Evolutionary conservation across 495 filamentous ascomycete genomes (phyloP), one percentile per base, ranked within the genome.

Genomic region (Aspergillus asperescens): DNA sequence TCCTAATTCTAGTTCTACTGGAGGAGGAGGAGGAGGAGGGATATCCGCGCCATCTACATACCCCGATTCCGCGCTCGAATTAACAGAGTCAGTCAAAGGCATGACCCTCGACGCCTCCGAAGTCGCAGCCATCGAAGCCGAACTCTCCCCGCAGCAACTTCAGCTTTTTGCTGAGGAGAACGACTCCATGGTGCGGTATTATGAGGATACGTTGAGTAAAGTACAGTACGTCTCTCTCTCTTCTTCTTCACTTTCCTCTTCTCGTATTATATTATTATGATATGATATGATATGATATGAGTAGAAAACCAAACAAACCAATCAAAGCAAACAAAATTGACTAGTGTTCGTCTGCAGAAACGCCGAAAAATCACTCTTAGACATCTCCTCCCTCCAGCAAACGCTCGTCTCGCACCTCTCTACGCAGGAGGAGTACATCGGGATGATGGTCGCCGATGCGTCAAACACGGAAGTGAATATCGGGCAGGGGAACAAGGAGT

Each of bases 111-210:
- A 66, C 32, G 70, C 78, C 44, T 64, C 69, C 29, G 71, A 81
- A 45, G 63, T 75, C 53, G 67, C 70, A 29, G 69, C 68, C 13
- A 80, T 79, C 18, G 77, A 84, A 52, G 69, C 78, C 25, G 77
- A 86, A 52, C 70, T 97, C 54, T 86, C 81, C 16, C 78, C 81
- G 41, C 89, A 95, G 56, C 91, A 97, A 66, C 67, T 90, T 48
- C 92, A 96, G 67, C 76, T 96, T 57, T 96, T 99, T 70, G 91
- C 89, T 32, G 81, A 87, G 68, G 91, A 96, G 67, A 97, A 99
- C 65, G 84, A 89, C 62, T 80, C 87, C 48, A 89, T 98, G 87
- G 70, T 97, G 45, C 86, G 83, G 67, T 87, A 95, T 68, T 95
- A 92, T 66, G 88, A 96, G 66, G 88, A 87, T 67, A 89, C 86